Percentiles rank a stretch among this genome's conserved stretches.
Evolutionary conservation across 2,329 filamentous ascomycete species (phyloP).

Genomic region (Stemphylium vesicarium): DNA sequence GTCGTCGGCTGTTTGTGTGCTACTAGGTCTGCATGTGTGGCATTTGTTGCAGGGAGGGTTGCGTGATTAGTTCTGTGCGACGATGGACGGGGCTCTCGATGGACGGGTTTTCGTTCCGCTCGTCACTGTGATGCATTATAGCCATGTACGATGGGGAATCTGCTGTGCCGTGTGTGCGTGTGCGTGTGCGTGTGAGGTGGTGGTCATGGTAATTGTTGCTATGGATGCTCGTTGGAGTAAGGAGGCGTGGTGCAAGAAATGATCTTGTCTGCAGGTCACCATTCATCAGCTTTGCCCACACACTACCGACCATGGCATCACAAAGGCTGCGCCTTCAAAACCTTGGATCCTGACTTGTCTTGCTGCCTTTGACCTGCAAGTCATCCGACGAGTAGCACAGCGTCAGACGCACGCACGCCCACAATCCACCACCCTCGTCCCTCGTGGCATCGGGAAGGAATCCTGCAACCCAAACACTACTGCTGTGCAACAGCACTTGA

Average conservation of each 20-base stretch:
- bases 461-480: conserved; percentile 21
- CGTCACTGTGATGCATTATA: not conserved
- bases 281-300: not conserved
- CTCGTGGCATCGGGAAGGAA: conserved; percentile 21
- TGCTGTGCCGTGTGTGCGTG: not conserved
- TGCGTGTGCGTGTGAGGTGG: not conserved
- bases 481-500: conserved; percentile 42
- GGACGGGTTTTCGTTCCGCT: not conserved
- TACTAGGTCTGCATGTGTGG: conserved; percentile 3
- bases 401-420: conserved; percentile 6
- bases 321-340: not conserved
- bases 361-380: conserved; percentile 7
- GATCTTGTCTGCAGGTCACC: not conserved
- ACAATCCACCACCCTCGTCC: conserved; percentile 14
- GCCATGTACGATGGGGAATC: conserved; percentile 1
- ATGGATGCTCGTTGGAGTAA: not conserved
- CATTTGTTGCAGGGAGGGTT: conserved; percentile 9
- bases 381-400: conserved; percentile 9
- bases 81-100: not conserved
- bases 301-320: not conserved
- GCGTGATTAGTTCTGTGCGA: conserved; percentile 10
- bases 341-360: not conserved
- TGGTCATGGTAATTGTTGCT: not conserved
- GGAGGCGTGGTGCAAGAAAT: conserved; percentile 6
- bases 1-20: conserved; percentile 8